Evolutionary conservation across 73 alveolate species (phyloP).

Genomic region (Paramecium caudatum): DNA sequence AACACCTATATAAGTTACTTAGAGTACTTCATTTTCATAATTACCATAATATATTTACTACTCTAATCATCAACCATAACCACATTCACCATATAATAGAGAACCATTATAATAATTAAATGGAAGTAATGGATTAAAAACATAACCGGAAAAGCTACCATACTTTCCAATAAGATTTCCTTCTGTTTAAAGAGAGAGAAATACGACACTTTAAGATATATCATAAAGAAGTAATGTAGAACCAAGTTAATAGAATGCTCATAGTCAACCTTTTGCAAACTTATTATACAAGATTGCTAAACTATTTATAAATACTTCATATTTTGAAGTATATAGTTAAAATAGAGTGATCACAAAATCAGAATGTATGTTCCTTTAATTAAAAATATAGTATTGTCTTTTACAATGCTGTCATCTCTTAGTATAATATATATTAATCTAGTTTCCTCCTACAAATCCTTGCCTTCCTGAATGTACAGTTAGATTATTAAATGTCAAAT

Average conservation of each 20-base stretch:
- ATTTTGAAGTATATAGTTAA: neutral
- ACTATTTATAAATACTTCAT: neutral
- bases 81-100: neutral
- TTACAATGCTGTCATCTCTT: neutral
- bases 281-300: neutral
- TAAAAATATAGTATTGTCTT: slow-evolving; percentile 10
- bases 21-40: neutral
- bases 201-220: neutral
- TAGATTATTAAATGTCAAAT: neutral
- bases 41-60: neutral
- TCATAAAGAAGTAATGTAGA: neutral
- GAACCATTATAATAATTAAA: neutral
- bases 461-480: slow-evolving; percentile 7
- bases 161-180: neutral
- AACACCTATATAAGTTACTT: neutral
- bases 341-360: neutral
- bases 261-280: neutral
- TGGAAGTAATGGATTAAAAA: neutral
- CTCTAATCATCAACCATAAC: neutral
- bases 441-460: neutral
- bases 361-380: neutral
- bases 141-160: neutral
- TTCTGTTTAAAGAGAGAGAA: neutral
- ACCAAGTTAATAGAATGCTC: neutral
- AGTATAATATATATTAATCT: neutral